Base-by-base conservation (phyloP, 768 basidiomycete species). In the Coprinopsis sp. region DNA sequence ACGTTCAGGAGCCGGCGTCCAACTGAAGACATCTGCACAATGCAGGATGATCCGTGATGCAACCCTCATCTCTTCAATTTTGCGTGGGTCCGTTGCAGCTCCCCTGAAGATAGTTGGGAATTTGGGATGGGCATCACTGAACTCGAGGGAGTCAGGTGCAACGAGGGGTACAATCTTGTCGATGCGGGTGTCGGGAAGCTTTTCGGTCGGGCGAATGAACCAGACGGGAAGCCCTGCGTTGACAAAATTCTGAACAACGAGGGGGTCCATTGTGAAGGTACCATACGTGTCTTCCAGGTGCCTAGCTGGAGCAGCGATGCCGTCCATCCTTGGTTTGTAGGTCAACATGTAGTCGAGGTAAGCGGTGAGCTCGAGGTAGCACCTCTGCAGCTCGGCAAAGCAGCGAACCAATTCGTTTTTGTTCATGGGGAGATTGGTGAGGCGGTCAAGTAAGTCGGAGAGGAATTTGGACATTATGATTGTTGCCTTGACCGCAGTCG, bases 281-380 rank as follows among this genome's bases (percentile, higher is more conserved):
- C 24, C 13, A 8, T 42, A 34, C 6, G 12, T 16, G 31, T 5
- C 14, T 4, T 13, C 24, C 21, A 41, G 43, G 1, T 19, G 24
- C 13, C 16, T 16, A 10, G 36, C 45, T 1, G 25, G 21, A 18
- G 31, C n/a, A 13, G 11, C 8, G 12, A 1, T 1, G 13, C 47
- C 41, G 6, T 45, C 44, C 46, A 58, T 50, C 2, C 43, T 38
- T 2, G 25, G 46, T 11, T 54, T 48, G 31, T 37, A 56, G 11
- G 46, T 33, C 6, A 22, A 30, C 23, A 52, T 24, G 41, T 52
- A 60, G 7, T 36, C 23, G 6, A 58, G 44, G 8, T 49, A n/a
- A n/a, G n/a, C n/a, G n/a, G n/a, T n/a, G 14, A 47, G n/a, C 34
- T 60, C 54, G 1, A 56, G 49, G 14, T 22, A 51, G 33, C 22